Evolutionary conservation across 768 basidiomycete species (phyloP), one percentile per base, ranked within the genome.

Genomic region (Auriculariales sp.): DNA sequence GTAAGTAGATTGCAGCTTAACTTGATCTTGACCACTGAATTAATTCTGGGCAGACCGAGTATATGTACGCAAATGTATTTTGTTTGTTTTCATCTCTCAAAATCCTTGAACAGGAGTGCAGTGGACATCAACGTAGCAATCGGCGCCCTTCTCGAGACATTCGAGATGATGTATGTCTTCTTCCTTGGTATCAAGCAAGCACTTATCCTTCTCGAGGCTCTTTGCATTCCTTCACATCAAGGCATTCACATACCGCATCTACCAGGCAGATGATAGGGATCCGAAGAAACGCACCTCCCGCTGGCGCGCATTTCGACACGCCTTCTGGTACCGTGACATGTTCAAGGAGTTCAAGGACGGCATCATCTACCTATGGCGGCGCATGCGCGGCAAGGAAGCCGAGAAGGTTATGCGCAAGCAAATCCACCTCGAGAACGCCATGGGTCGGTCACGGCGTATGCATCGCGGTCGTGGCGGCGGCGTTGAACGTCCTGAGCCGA

Each of bases 41-140:
- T 10, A 30, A 7, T 2, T 30, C n/a, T 35, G 6, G 17, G 15
- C 31, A 53, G 14, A 54, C 49, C 3, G 35, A 52, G 24, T 59
- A 61, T 50, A 52, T 53, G 47, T 54, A 19, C 25, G 46, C n/a
- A n/a, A n/a, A n/a, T n/a, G n/a, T n/a, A n/a, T n/a, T n/a, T n/a
- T n/a, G n/a, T n/a, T n/a, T n/a, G n/a, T n/a, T n/a, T n/a, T n/a
- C n/a, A n/a, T n/a, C n/a, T n/a, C n/a, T n/a, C n/a, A n/a, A n/a
- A 80, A 79, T 76, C 77, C 1, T 66, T 66, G 48, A 79, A 77
- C 58, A 83, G 82, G 82, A 81, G 82, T 1, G 77, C 80, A 3
- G 75, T 75, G 6, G 80, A 84, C 56, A 79, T 86, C 54, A 78
- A 79, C 55, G 78, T 81, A 25, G 84, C 81, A 3, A 73, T 83